Conservation (phyloP, 2,329 filamentous ascomycete species). For the Neopestalotiopsis clavispora region DNA sequence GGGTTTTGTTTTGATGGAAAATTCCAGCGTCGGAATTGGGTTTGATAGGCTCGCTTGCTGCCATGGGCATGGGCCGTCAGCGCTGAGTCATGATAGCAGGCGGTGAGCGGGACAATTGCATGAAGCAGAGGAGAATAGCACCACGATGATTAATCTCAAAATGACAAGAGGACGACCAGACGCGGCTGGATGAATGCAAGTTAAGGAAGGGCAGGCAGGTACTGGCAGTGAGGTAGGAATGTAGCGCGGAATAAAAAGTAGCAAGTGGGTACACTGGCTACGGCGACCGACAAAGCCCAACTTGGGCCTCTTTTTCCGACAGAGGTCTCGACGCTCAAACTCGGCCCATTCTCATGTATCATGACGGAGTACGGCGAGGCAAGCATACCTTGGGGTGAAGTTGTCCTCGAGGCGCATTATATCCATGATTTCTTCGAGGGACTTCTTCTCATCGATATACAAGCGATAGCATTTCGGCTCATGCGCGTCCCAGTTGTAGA, state of each 20-base stretch:
- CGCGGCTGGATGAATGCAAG: neutral
- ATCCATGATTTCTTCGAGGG: constrained; percentile 75
- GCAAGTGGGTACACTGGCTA: constrained; percentile 1
- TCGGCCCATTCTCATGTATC: neutral
- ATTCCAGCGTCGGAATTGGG: constrained; percentile 78
- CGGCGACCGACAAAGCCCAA: constrained; percentile 13
- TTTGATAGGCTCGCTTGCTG: constrained; percentile 79
- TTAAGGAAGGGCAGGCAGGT: no score
- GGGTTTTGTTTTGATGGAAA: constrained; percentile 78
- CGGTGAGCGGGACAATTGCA: neutral
- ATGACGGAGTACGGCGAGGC: constrained; percentile 20
- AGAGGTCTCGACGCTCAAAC: neutral
- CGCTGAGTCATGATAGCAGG: neutral
- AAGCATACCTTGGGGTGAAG: constrained; percentile 71
- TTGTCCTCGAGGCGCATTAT: constrained; percentile 68
- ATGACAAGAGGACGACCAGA: neutral
- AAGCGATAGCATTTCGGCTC: constrained; percentile 57
- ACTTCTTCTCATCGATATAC: constrained; percentile 77
- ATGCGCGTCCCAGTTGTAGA: constrained; percentile 52
- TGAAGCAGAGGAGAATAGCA: neutral
- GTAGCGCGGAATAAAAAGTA: neutral
- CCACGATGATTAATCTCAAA: neutral
- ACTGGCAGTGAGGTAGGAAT: no score
- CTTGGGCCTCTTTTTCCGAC: neutral
- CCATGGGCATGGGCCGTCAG: constrained; percentile 12